Evolutionary conservation across 352 stramenopile genomes (phyloP), one percentile per base, ranked within the genome.

Genomic region (Globisporangium radiosum): DNA sequence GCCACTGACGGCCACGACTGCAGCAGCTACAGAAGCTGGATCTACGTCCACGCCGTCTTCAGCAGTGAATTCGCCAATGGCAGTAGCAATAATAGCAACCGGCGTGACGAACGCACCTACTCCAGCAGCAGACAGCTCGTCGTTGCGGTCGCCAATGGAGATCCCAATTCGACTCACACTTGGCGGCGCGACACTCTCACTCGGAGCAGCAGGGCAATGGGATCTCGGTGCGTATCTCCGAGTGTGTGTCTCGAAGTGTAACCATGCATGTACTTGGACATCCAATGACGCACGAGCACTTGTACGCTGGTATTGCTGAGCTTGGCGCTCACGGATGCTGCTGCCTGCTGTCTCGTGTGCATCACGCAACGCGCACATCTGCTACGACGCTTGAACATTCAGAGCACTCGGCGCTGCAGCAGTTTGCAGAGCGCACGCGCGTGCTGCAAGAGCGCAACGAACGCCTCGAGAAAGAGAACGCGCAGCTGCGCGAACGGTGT

Each of bases 141-240:
- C 25, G 39, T 43, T 11, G 19, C 17, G 14, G 36, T n/a, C 14
- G 11, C 47, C 4, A 57, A 51, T 17, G 5, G 80, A 87, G 62
- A 91, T 93, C 56, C 78, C 83, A 1, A 77, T 95, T 15, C 59
- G 61, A 7, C 48, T 95, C 36, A 77, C 71, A 15, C 71, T 95
- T 3, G 81, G 81, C 1, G 70, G 69, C 10, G 66, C 73, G 43
- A 77, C 72, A 56, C 60, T 93, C 48, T 63, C 64, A 0, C 67
- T 93, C 44, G 70, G 58, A 11, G 63, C 66, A 3, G 40, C 37
- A 0, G 79, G 81, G 8, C 59, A 86, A 13, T 95, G 83, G 85
- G 71, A 87, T 49, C 55, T 93, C 7, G 85, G 85, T 94, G 52
- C 7, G 65, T 58, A 9, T 4, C 3, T 11, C 43, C 43, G 19